Conservation (phyloP, 257 asterid species). For the Primulina huaijiensis region DNA sequence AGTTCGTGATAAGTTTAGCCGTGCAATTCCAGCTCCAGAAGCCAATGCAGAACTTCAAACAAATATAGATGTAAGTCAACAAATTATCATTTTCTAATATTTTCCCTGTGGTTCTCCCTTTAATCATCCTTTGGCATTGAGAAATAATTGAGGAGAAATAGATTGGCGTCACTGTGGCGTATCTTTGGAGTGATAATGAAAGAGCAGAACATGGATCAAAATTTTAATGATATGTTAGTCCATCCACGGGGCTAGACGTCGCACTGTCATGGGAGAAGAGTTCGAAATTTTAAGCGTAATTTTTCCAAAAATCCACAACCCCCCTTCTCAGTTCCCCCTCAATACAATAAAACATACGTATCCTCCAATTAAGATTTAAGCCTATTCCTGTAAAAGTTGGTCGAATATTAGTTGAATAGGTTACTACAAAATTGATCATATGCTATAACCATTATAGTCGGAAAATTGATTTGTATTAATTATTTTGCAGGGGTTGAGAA, state of each 20-base stretch:
- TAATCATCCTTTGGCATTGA: background rate
- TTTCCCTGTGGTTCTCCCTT: background rate
- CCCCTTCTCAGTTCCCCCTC: background rate
- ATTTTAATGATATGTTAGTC: background rate
- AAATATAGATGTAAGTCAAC: constrained; percentile 46
- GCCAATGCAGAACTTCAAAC: constrained; percentile 59
- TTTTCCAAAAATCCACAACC: background rate
- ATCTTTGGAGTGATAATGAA: background rate
- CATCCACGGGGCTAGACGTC: background rate
- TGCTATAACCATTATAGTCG: background rate
- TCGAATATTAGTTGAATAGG: background rate
- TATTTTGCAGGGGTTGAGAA: constrained; percentile 64
- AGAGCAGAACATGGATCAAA: too few species aligned
- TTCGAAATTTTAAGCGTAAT: too few species aligned
- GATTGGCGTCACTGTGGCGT: background rate
- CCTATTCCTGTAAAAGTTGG: background rate
- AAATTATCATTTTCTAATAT: too few species aligned
- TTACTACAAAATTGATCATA: background rate
- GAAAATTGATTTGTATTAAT: background rate
- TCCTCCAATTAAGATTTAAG: background rate
- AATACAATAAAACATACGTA: background rate
- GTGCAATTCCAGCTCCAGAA: constrained; percentile 60
- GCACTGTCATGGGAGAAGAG: too few species aligned
- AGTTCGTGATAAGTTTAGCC: constrained; percentile 42
- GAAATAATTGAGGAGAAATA: background rate